phyloP scores from a whole-genome alignment of 768 basidiomycete genomes.

The Ramaria rubella region DNA sequence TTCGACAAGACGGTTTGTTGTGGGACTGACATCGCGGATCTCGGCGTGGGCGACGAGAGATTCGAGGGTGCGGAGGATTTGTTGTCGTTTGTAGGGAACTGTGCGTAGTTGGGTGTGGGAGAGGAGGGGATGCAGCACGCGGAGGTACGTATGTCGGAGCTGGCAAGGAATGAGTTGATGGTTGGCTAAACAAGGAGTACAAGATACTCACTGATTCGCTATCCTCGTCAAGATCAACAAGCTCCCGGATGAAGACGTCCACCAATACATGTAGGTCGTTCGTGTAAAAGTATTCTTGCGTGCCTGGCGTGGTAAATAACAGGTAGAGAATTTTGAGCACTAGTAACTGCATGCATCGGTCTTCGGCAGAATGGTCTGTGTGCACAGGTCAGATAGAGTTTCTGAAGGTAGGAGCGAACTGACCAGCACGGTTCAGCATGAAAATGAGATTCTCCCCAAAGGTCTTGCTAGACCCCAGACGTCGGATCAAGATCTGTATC shows the following conservation, averaged over 20 bases:
- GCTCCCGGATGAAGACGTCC: conserved; percentile 94
- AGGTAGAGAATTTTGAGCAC: conserved; percentile 93
- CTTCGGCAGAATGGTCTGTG: conserved; percentile 78
- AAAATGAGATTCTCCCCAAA: conserved; percentile 99
- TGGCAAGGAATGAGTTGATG: conserved; percentile 23
- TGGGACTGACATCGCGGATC: conserved; percentile 78
- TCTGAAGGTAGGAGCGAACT: conserved; percentile 26
- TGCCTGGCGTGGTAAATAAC: conserved; percentile 88
- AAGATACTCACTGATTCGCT: conserved; percentile 71
- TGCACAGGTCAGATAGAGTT: conserved; percentile 8
- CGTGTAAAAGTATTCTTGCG: conserved; percentile 95
- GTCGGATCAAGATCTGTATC: conserved; percentile 73
- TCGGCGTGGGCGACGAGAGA: conserved; percentile 64
- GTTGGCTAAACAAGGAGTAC: not conserved
- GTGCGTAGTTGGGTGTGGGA: conserved; percentile 87
- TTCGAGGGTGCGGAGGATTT: conserved; percentile 79
- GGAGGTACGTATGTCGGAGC: conserved; percentile 94
- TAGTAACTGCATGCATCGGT: conserved; percentile 88
- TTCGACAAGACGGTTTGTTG: conserved; percentile 87
- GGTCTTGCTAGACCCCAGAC: conserved; percentile 81
- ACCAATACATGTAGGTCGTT: conserved; percentile 95
- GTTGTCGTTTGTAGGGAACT: conserved; percentile 84
- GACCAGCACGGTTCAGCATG: conserved; percentile 94
- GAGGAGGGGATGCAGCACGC: conserved; percentile 91
- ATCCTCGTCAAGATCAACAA: conserved; percentile 88